Percentiles rank a stretch among this genome's conserved stretches.
These are phyloP conservation scores for Sphagnurus paluster DNA, from an alignment of 1,284 basidiomycete genomes.

Conservation along the genomic window DNA sequence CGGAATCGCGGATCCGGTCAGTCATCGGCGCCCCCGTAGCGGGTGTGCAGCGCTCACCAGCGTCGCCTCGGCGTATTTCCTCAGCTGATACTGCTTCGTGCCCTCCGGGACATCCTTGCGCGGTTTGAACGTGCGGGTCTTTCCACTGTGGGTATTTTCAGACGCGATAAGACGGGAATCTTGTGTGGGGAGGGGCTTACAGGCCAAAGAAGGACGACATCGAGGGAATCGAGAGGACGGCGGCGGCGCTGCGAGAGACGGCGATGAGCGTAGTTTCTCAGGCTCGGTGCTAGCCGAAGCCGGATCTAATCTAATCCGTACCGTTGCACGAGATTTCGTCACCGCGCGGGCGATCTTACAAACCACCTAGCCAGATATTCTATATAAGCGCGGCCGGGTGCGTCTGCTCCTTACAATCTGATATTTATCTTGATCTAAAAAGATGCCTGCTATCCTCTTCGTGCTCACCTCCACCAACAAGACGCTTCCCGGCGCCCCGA, in stretches of 20 bases:
- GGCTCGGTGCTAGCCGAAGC: slow-evolving; percentile 10
- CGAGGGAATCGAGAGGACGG: slow-evolving; percentile 11
- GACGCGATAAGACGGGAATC: slow-evolving; percentile 13
- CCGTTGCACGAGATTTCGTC: background rate
- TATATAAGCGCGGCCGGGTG: too few relatives aligned
- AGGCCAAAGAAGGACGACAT: slow-evolving; percentile 88
- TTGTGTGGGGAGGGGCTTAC: slow-evolving; percentile 44
- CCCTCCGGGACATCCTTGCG: slow-evolving; percentile 94
- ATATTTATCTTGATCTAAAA: too few relatives aligned
- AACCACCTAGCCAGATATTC: too few relatives aligned
- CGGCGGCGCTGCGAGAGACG: slow-evolving; percentile 6
- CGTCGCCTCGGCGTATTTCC: slow-evolving; percentile 97
- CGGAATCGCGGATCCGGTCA: slow-evolving; percentile 6
- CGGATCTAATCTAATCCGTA: slow-evolving; percentile 4
- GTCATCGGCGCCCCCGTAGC: background rate
- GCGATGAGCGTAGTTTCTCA: background rate
- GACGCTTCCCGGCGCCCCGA: slow-evolving; percentile 56
- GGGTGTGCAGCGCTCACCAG: slow-evolving; percentile 54
- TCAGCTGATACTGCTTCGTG: slow-evolving; percentile 95
- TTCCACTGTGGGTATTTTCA: slow-evolving; percentile 52
- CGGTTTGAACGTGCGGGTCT: slow-evolving; percentile 95
- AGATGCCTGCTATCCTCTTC: slow-evolving; percentile 61
- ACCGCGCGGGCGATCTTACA: background rate
- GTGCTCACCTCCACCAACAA: slow-evolving; percentile 73
- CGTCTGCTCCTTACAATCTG: too few relatives aligned